Evolutionary conservation across 768 basidiomycete species (phyloP), one percentile per base, ranked within the genome.

Genomic region (Fomitopsis pulvina): DNA sequence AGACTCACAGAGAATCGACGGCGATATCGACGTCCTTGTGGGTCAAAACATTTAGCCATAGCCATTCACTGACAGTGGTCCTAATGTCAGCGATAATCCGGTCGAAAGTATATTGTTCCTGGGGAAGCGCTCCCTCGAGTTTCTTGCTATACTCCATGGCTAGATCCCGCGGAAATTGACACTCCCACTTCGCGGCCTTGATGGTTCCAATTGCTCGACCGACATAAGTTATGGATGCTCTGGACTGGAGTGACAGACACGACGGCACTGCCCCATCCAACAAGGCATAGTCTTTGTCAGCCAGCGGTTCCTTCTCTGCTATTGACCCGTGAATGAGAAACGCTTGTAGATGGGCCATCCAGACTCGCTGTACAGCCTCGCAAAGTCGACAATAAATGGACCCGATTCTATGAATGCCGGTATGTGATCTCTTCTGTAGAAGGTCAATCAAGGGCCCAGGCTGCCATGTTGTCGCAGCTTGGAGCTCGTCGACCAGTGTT

Each of bases 1-100:
- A 20, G 0, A 68, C 88, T 63, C 66, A 92, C 92, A 94, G 63
- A 11, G 89, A 87, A 57, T 92, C 81, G 18, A 95, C 80, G 0
- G 92, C 85, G 21, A 86, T 85, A 54, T 87, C 83, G 0, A 94
- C 85, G 53, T 92, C 90, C 57, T 80, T 78, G 59, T 77, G 76
- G 2, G 91, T 94, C 45, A 96, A 71, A 30, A 95, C 85, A 60
- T 93, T 91, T 21, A 81, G 66, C 93, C 92, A 96, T 1, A 96
- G 71, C 92, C 92, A 96, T 72, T 96, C 93, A 61, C 91, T 87
- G 45, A 94, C 79, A 50, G 85, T 83, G 1, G 77, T 84, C 51
- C 92, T 72, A 30, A 93, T 88, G 52, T 84, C 79, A 16, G 78
- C 69, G 29, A 96, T 79, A 51, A 83, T 78, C 27, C 74, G 68